Evolutionary conservation across 257 asterid species (phyloP).

Genomic region (Knoxia roxburghii): DNA sequence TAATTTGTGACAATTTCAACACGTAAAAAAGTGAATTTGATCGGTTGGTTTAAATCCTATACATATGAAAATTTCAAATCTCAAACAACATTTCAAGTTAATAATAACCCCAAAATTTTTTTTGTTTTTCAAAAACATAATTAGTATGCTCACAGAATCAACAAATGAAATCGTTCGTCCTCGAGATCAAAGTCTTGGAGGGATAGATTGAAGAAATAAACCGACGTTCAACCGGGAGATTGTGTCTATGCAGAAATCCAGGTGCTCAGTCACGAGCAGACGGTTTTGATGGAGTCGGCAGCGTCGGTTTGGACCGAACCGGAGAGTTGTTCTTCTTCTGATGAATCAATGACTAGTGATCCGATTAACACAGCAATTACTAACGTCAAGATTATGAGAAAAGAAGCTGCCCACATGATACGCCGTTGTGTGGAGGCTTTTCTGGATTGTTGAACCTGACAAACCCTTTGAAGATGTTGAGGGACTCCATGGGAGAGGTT

Average conservation of each 20-base stretch:
- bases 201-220: constrained; percentile 43
- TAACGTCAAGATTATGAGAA: constrained; percentile 30
- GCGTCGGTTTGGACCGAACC: constrained; percentile 37
- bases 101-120: too few species aligned
- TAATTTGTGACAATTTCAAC: too few species aligned
- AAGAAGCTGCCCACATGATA: too few species aligned
- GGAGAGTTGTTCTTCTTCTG: constrained; percentile 16
- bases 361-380: constrained; percentile 29
- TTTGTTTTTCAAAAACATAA: too few species aligned
- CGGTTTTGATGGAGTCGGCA: constrained; percentile 44
- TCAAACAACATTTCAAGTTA: too few species aligned
- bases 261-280: constrained; percentile 84
- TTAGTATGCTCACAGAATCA: too few species aligned
- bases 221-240: constrained; percentile 48
- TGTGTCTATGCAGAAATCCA: constrained; percentile 64
- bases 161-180: constrained; percentile 29
- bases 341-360: constrained; percentile 28
- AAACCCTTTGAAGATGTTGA: constrained; percentile 53
- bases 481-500: constrained; percentile 33
- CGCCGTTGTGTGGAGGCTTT: constrained; percentile 18
- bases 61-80: too few species aligned
- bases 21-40: too few species aligned
- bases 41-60: too few species aligned
- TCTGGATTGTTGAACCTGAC: constrained; percentile 42
- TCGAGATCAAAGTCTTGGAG: constrained; percentile 35